Base-by-base conservation (phyloP, 2,329 filamentous ascomycete genomes). In the Clarireedia homoeocarpa region DNA sequence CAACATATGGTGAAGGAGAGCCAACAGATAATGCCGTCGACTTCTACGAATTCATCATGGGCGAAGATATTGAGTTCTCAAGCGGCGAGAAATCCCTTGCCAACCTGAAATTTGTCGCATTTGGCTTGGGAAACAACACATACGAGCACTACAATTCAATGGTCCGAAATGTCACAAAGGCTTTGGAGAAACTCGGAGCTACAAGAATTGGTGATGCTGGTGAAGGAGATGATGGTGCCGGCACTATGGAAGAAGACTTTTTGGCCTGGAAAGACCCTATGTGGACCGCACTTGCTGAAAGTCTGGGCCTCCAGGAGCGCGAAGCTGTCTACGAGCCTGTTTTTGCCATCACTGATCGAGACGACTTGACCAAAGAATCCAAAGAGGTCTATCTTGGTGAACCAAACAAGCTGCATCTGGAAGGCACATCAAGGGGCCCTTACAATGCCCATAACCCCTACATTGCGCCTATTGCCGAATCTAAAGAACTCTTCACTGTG, bases 81-180 rank as follows among this genome's bases (percentile, higher is more conserved):
- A 82, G 84, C 65, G 74, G 73, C 47, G 87, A 92, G 23, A 81
- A 86, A 60, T 82, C 92, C 50, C 82, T 99, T 54, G 78, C 75
- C 51, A 91, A 89, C 67, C 81, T 99, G 69, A 92, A 91, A 72
- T 99, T 91, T 70, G 91, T 99, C 68, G 82, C 91, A 56, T 99
- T 99, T 67, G 94, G 94, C 68, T 84, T 99, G 40, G 94, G 94
- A 64, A 99, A 99, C 79, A 99, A 97, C 78, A 97, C 94, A 27
- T 99, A 99, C 71, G 94, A 99, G 71, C 94, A 99, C 78, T 99
- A 96, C 80, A 99, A 99, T 77, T 88, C 88, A 52, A 96, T 99
- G 90, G 91, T 99, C 59, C 90, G 92, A 71, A 89, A 92, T 61
- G 86, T 97, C 57, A 84, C 94, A 74, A 84, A 87, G 71, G 85